Base-by-base conservation (phyloP, 306 rosid species). In the Quercus glauca region DNA sequence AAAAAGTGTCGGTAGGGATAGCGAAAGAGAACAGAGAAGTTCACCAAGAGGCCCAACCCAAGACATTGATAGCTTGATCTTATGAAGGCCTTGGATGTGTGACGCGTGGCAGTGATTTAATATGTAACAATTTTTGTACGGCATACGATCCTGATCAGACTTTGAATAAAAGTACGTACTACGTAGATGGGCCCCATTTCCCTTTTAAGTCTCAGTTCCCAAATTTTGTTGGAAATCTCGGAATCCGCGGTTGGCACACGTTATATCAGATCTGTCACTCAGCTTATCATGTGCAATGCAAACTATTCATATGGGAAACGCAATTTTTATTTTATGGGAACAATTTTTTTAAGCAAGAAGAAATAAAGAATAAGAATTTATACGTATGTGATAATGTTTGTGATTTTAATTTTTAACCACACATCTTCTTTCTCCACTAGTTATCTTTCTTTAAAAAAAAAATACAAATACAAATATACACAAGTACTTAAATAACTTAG, bases 1-100 rank as follows among this genome's bases (percentile, higher is more conserved):
- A 23, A 23, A 28, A 18, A 56, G 64, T 67, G 79, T 82, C 85
- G 85, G 85, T 57, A 11, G 82, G 14, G 55, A 8, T 19, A 28
- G 20, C 55, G 53, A 63, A 43, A 76, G 77, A 69, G 55, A 26
- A 21, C 67, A 15, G 29, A n/a, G 56, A 68, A 45, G 23, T 45
- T 12, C 4, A 12, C 53, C 14, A 12, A 10, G 51, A 10, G 51
- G 51, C 51, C 51, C 41, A 74, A 33, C 53, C 6, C 6, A 5
- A 35, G 25, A 59, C 5, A 8, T 20, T 31, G 26, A 33, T 6
- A 17, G 10, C 0, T 63, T 5, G 29, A 59, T 45, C 33, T 10
- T 4, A 65, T 5, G 33, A 51, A 13, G n/a, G 31, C 9, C 25
- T 26, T 63, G 8, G 20, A 41, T 69, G 58, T 35, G 3, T 25